Evolutionary conservation across 495 filamentous ascomycete species (phyloP).

Genomic region (Penicilliopsis zonata): DNA sequence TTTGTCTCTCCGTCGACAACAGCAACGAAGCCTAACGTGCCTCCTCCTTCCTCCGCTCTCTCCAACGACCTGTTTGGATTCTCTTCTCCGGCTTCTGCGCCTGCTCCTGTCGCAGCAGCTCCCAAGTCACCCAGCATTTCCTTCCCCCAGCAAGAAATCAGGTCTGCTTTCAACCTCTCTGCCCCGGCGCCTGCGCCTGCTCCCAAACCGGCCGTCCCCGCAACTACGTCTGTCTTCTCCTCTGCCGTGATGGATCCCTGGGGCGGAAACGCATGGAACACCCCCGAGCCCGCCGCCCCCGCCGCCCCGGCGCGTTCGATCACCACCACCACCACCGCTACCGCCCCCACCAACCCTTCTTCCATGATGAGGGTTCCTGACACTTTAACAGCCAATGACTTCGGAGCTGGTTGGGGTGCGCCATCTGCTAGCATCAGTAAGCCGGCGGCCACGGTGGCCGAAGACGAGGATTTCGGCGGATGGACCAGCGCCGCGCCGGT

Average conservation of each 20-base stretch:
- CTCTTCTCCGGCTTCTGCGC: conserved; percentile 39
- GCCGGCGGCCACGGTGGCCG: conserved; percentile 50
- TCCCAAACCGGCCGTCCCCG: conserved; percentile 21
- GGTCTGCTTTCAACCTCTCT: conserved; percentile 74
- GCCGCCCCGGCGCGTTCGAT: too few species aligned
- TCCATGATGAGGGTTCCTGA: conserved; percentile 37
- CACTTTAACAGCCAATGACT: conserved; percentile 31
- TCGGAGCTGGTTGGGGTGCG: conserved; percentile 46
- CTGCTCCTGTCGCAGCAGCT: conserved; percentile 25
- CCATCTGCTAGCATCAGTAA: conserved; percentile 15
- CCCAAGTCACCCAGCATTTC: conserved; percentile 24
- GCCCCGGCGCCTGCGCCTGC: conserved; percentile 35
- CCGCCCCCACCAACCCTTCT: conserved; percentile 11
- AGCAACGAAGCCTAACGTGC: conserved; percentile 22
- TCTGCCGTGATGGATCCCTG: conserved; percentile 31
- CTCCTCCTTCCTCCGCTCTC: conserved; percentile 28
- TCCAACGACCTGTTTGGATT: conserved; percentile 75
- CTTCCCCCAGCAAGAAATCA: conserved; percentile 31
- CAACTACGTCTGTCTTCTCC: conserved; percentile 20
- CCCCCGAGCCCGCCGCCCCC: conserved; percentile 29
- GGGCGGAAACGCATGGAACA: conserved; percentile 40
- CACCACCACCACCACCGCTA: too few species aligned
- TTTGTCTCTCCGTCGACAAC: conserved; percentile 30
- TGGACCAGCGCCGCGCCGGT: conserved; percentile 65
- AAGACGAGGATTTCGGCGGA: conserved; percentile 88